Base-by-base conservation (phyloP, 345 rosid species). In the Jatropha curcas region DNA sequence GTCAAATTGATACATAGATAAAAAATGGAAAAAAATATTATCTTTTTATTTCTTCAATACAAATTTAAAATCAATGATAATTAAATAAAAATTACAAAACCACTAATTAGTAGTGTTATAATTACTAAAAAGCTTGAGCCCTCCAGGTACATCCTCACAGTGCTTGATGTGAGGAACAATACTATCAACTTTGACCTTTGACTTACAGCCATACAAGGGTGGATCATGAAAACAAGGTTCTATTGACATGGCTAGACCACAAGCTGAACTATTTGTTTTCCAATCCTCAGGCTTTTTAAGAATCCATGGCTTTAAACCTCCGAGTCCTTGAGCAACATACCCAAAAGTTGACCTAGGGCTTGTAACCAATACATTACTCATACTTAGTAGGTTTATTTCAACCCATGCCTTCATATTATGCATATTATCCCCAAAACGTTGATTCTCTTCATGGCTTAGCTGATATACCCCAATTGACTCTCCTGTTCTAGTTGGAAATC, bases 371-470 rank as follows among this genome's bases (percentile, higher is more conserved):
- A 52, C 45, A 55, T 68, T 43, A 56, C 45, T 51, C 39, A 68
- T 10, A 52, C 71, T 2, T 4, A 55, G 31, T 16, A 68, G 28
- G 33, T 67, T n/a, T 0, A 67, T 67, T 50, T 22, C 71, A 52
- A 35, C 71, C 71, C 45, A 52, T 33, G 46, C 60, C 71, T 33
- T 52, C 27, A 34, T 12, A 67, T 67, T 33, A 43, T 67, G 71
- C 71, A 67, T 35, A 67, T 6, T 53, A 14, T 52, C 60, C 27
- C 60, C 71, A 34, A 31, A 77, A 6, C 39, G 68, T 30, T 77
- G 80, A 19, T 7, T 10, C 51, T 27, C 51, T 10, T 71, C 80
- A 6, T 71, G 76, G 67, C 76, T 77, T 20, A 76, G 72, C 73
- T 77, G 80, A 24, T 58, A 51, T 16, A 77, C 68, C 27, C 58